Base-by-base conservation (phyloP, 1,284 basidiomycete genomes). In the Boletellus deceptivus region DNA sequence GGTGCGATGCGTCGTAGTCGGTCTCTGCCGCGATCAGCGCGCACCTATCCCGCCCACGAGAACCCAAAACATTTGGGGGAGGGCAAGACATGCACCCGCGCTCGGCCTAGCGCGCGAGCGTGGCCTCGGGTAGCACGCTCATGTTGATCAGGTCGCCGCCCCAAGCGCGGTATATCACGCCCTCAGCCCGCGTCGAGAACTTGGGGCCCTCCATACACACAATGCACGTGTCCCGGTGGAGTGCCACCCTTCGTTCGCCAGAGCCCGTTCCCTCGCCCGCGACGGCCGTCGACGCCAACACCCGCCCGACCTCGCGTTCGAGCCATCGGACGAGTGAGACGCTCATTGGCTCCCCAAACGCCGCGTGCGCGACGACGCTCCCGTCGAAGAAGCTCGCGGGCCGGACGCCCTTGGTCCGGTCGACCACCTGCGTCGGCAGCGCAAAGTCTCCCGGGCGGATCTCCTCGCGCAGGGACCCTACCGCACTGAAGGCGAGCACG, bases 201-300 rank as follows among this genome's bases (percentile, higher is more conserved):
- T 93, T 89, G 24, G 92, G 93, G 4, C 96, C 96, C 67, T 99
- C 96, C 94, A 99, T 99, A 69, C 93, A 96, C 38, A 99, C 87
- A 49, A 97, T 84, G 10, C 84, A 89, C 75, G 91, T 95, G 41
- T 80, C 84, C 17, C 80, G 83, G 69, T 95, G 91, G 48, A 96
- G 69, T 63, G 78, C 73, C 40, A 84, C 78, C 2, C 75, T 76
- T 6, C 75, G 67, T 0, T 79, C 14, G 18, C 16, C 18, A 7
- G 82, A 38, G 82, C 79, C 24, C n/a, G n/a, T 20, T 20, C 20
- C 20, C 2, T 20, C 20, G 20, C 20, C 20, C 4, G 20, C 20
- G 2, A 20, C 20, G n/a, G 72, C 71, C 16, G 75, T 78, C 20
- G 73, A 71, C 14, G 74, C 75, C 55, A 96, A 70, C 39, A 85